Base-by-base conservation (phyloP, 2,329 filamentous ascomycete genomes). In the Trichoderma brevicompactum region DNA sequence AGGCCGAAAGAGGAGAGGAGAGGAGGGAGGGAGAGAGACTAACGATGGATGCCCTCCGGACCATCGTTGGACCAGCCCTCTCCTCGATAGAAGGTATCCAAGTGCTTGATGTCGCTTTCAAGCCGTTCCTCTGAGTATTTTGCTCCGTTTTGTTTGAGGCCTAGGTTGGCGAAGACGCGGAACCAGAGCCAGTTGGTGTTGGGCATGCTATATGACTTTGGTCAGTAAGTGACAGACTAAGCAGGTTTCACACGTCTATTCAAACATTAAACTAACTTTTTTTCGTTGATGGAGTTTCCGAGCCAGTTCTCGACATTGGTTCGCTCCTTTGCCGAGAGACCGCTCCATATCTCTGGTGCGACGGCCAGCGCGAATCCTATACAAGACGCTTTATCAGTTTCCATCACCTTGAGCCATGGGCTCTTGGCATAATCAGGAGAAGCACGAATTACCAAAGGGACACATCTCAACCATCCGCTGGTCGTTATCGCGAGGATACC, bases 1-100 rank as follows among this genome's bases (percentile, higher is more conserved):
- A 13, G 9, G 13, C 12, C 1, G n/a, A 41, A 8, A 19, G 13
- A 5, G 8, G 23, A 17, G 28, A 36, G 15, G 17, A 43, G 19
- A 40, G 13, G 41, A 49, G 15, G 28, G 43, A 10, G 8, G 43
- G 49, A 15, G 13, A 12, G 7, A 55, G 15, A 71, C 82, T 69
- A 68, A 84, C 82, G 91, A 65, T 91, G 89, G 65, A 93, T 91
- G 13, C 87, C 87, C 71, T 89, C 87, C 0, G 91, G 91, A 0
- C 91, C 91, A 73, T 94, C 91, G 70, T 93, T 92, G 2, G 89
- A 92, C 91, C 91, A 94, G 0, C 91, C 91, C 52, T 87, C 88
- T 6, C 91, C 91, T n/a, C 91, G 86, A 73, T 93, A 92, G 75
- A 94, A 94, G 0, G 89, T 92, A 71, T 94, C 87, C 9, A 94